These are phyloP conservation scores for Corynespora cassiicola DNA, from an alignment of 2,329 filamentous ascomycete genomes.

Conservation along the genomic window DNA sequence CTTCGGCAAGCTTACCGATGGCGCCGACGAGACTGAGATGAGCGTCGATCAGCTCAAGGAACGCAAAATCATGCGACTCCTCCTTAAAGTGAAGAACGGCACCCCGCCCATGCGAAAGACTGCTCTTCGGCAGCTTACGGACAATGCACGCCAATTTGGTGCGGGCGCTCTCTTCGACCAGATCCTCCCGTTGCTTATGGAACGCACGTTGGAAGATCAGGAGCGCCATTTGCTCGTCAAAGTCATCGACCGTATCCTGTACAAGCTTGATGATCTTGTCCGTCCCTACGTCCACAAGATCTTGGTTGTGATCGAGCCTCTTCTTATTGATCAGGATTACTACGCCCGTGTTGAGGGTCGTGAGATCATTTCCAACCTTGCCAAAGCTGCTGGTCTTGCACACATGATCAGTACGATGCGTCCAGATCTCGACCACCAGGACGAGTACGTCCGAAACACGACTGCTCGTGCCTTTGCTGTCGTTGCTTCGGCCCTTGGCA, in stretches of 20 bases:
- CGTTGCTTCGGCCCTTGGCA: constrained; percentile 93
- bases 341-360: constrained; percentile 97
- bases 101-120: constrained; percentile 99
- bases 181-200: constrained; percentile 95
- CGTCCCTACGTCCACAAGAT: constrained; percentile 98
- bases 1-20: constrained; percentile 96
- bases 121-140: constrained; percentile 92
- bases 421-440: constrained; percentile 96
- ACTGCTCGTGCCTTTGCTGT: constrained; percentile 97
- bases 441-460: constrained; percentile 98
- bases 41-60: constrained; percentile 97
- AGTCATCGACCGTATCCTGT: constrained; percentile 97
- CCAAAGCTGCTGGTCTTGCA: constrained; percentile 93
- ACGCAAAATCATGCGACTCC: constrained; percentile 94
- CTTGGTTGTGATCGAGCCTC: constrained; percentile 96
- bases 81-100: constrained; percentile 99
- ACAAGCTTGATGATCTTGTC: constrained; percentile 97
- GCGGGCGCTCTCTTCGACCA: constrained; percentile 95
- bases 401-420: constrained; percentile 99
- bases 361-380: constrained; percentile 97
- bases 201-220: constrained; percentile 96
- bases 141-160: constrained; percentile 95
- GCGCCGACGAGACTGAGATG: constrained; percentile 87
- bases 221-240: constrained; percentile 98
- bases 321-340: constrained; percentile 99